phyloP scores from a whole-genome alignment of 768 basidiomycete species.

The Lenzites betulinus region DNA sequence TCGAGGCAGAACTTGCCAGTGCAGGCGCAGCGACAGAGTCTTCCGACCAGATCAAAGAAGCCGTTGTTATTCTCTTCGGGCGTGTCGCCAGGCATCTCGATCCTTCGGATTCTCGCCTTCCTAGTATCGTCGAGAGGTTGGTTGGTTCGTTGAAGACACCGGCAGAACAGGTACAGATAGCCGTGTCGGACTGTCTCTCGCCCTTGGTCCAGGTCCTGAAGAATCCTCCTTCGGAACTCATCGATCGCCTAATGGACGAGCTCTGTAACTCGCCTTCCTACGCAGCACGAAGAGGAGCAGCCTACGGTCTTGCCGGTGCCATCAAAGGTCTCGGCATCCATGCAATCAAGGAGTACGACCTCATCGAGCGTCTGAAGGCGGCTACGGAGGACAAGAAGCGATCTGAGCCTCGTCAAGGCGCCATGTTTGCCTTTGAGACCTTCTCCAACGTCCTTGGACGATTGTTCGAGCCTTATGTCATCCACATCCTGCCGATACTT shows the following conservation, averaged over 20 bases:
- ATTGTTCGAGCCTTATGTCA: conserved; percentile 92
- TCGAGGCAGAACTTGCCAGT: conserved; percentile 71
- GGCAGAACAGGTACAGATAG: conserved; percentile 93
- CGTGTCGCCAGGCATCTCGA: conserved; percentile 89
- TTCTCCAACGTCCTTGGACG: conserved; percentile 84
- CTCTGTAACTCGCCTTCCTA: conserved; percentile 83
- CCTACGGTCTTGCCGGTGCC: conserved; percentile 92
- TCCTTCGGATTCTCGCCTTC: conserved; percentile 73
- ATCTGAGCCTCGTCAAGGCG: conserved; percentile 87
- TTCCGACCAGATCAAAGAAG: conserved; percentile 90
- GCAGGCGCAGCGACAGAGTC: conserved; percentile 59
- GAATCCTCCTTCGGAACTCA: conserved; percentile 58
- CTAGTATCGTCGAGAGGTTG: conserved; percentile 78
- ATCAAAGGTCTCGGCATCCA: conserved; percentile 89
- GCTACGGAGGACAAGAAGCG: conserved; percentile 89
- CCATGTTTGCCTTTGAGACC: conserved; percentile 94
- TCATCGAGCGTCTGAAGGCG: conserved; percentile 70
- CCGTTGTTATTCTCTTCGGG: conserved; percentile 92
- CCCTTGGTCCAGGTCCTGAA: conserved; percentile 78
- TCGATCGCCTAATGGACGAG: conserved; percentile 76
- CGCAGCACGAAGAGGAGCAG: conserved; percentile 92
- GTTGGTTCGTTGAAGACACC: conserved; percentile 92
- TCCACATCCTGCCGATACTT: conserved; percentile 79
- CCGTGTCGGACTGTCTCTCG: conserved; percentile 93
- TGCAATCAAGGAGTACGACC: conserved; percentile 80